These are phyloP conservation scores for Ascochyta fabae DNA, from an alignment of 2,329 filamentous ascomycete genomes.

Conservation along the genomic window DNA sequence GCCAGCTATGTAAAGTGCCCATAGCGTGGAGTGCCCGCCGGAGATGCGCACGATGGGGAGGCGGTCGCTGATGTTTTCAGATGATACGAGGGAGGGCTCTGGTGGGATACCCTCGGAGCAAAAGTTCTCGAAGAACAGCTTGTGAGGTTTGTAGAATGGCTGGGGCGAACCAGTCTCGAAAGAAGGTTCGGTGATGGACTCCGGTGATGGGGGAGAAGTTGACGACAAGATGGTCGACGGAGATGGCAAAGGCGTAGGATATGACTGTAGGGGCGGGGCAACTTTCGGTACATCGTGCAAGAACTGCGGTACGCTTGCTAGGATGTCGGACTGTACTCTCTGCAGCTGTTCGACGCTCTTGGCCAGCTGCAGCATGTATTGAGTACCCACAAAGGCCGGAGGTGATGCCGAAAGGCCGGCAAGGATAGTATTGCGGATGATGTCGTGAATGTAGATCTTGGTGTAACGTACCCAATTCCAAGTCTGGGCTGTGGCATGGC, in stretches of 20 bases:
- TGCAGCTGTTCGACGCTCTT: constrained; percentile 33
- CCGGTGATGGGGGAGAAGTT: background rate
- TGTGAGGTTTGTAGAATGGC: constrained; percentile 4
- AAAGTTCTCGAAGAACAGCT: constrained; percentile 28
- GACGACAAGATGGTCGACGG: background rate
- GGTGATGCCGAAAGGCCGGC: constrained; percentile 34
- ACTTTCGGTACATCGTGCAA: constrained; percentile 40
- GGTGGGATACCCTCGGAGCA: constrained; percentile 4
- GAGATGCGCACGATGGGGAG: constrained; percentile 42
- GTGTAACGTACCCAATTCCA: constrained; percentile 47
- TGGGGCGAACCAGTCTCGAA: background rate
- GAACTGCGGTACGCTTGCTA: constrained; percentile 46
- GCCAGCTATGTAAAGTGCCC: constrained; percentile 43
- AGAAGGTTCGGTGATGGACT: background rate
- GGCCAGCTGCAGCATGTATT: constrained; percentile 32
- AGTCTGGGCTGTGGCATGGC: constrained; percentile 34
- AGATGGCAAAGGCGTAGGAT: background rate
- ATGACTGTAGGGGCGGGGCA: constrained; percentile 3
- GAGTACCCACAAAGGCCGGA: constrained; percentile 29
- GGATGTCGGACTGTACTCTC: constrained; percentile 39
- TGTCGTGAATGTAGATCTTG: constrained; percentile 44
- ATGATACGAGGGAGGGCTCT: background rate
- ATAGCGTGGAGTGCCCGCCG: constrained; percentile 40
- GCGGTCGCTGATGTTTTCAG: constrained; percentile 18
- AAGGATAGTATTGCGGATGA: constrained; percentile 42